A percentile compares a stretch with the other conserved stretches of the same genome.
phyloP scores from a whole-genome alignment of 2,329 filamentous ascomycete genomes.

The Thielaviopsis cerberus region DNA sequence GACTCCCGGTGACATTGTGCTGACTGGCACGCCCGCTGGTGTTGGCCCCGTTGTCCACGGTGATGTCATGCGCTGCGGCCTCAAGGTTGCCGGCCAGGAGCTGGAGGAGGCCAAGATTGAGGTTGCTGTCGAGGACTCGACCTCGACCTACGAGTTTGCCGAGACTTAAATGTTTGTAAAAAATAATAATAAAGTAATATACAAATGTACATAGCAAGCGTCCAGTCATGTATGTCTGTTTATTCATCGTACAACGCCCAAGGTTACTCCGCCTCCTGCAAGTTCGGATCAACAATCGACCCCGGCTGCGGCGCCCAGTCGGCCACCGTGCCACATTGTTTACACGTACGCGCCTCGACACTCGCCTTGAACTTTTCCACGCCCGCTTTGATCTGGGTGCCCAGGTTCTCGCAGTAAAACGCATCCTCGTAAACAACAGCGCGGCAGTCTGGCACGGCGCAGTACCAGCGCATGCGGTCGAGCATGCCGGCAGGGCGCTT shows the following conservation, averaged over 20 bases:
- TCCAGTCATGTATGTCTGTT: neutral
- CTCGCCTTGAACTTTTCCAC: conserved; percentile 62
- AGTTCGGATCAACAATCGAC: conserved; percentile 40
- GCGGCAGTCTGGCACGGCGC: conserved; percentile 37
- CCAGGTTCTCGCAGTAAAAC: conserved; percentile 79
- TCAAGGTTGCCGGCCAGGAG: conserved; percentile 64
- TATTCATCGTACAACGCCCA: neutral
- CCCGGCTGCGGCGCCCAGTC: conserved; percentile 47
- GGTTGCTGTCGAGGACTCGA: conserved; percentile 63
- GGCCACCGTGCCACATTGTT: conserved; percentile 56
- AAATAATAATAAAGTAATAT: conserved; percentile 1
- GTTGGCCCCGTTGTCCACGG: conserved; percentile 73
- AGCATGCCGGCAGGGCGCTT: conserved; percentile 48
- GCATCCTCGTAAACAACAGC: conserved; percentile 64
- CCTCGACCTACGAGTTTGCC: conserved; percentile 56
- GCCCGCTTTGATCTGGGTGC: conserved; percentile 83
- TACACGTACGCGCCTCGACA: conserved; percentile 53
- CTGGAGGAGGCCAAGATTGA: conserved; percentile 70
- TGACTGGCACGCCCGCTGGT: conserved; percentile 95
- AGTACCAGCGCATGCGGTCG: conserved; percentile 86
- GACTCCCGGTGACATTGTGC: conserved; percentile 74
- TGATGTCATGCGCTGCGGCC: conserved; percentile 69
- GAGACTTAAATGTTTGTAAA: conserved; percentile 36
- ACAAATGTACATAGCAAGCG: neutral
- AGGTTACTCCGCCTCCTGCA: conserved; percentile 16